A percentile compares a stretch with the other conserved stretches of the same genome.
These are phyloP conservation scores for Dictyostelium capitatum DNA, from an alignment of 78 protist species.

Conservation along the genomic window DNA sequence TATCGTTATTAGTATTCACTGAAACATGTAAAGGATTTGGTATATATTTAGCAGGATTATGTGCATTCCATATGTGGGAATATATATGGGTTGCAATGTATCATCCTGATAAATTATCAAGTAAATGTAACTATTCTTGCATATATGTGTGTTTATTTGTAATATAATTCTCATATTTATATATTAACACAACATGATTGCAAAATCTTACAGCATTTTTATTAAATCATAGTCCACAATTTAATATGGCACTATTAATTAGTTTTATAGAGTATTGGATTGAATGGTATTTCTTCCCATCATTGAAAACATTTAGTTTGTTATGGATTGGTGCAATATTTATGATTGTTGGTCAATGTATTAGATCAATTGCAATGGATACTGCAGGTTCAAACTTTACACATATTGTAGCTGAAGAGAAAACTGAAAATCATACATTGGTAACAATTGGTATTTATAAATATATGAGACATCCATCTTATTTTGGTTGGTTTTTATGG, in stretches of 20 bases:
- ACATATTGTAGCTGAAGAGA: slow-evolving; percentile 72
- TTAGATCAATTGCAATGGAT: slow-evolving; percentile 87
- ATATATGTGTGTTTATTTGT: neutral
- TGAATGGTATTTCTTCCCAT: slow-evolving; percentile 79
- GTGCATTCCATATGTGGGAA: slow-evolving; percentile 83
- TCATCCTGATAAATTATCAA: slow-evolving; percentile 65
- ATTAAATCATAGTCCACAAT: slow-evolving; percentile 78
- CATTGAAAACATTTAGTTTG: slow-evolving; percentile 28
- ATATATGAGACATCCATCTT: slow-evolving; percentile 92
- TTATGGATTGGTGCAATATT: neutral
- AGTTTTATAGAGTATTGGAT: slow-evolving; percentile 77
- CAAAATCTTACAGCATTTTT: slow-evolving; percentile 83
- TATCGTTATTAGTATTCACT: neutral
- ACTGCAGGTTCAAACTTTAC: slow-evolving; percentile 89
- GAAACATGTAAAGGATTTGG: slow-evolving; percentile 36
- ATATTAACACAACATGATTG: no score
- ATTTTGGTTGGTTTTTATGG: slow-evolving; percentile 94
- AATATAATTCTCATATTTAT: neutral
- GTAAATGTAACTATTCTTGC: no score
- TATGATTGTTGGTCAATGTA: slow-evolving; percentile 63
- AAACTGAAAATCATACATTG: slow-evolving; percentile 44
- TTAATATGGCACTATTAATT: slow-evolving; percentile 43
- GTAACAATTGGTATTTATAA: slow-evolving; percentile 88
- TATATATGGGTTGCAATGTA: slow-evolving; percentile 82
- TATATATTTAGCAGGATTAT: slow-evolving; percentile 33